Conservation (phyloP, 177 flowering plant species). For the Vitis hybrid region DNA sequence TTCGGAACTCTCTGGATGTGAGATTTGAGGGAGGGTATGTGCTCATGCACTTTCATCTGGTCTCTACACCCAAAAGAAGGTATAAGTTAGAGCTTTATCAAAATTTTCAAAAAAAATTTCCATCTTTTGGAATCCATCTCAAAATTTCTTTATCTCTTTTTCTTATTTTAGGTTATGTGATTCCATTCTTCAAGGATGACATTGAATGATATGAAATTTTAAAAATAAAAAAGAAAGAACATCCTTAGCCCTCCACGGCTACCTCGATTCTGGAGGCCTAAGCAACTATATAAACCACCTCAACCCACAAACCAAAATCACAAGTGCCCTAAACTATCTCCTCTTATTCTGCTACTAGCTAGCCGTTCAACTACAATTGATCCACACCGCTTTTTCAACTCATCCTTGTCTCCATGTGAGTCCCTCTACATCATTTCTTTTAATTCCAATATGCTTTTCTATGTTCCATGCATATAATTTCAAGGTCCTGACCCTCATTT, state of each 20-base stretch:
- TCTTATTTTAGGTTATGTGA: constrained; percentile 11
- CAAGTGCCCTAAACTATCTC: constrained; percentile 1
- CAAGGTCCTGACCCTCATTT: too few relatives aligned
- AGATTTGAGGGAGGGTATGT: not conserved
- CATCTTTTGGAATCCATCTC: constrained; percentile 2
- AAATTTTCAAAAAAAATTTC: not conserved
- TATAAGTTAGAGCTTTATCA: constrained; percentile 1
- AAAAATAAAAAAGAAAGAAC: constrained; percentile 8
- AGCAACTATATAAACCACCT: constrained; percentile 24
- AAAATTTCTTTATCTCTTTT: constrained; percentile 12
- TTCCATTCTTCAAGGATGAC: constrained; percentile 26
- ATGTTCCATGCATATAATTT: too few relatives aligned
- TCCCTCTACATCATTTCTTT: too few relatives aligned
- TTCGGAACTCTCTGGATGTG: not conserved
- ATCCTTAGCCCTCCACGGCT: constrained; percentile 3
- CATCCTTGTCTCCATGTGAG: too few relatives aligned
- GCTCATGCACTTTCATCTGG: not conserved
- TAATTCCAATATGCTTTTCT: too few relatives aligned
- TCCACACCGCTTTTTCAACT: too few relatives aligned
- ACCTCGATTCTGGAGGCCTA: constrained; percentile 25
- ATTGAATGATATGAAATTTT: constrained; percentile 19
- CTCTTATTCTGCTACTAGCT: too few relatives aligned
- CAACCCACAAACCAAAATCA: constrained; percentile 6
- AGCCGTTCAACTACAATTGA: too few relatives aligned
- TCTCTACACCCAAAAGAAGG: not conserved